Evolutionary conservation across 805 yeast genomes (phyloP), one percentile per base, ranked within the genome.

Genomic region (Kazachstania martiniae): DNA sequence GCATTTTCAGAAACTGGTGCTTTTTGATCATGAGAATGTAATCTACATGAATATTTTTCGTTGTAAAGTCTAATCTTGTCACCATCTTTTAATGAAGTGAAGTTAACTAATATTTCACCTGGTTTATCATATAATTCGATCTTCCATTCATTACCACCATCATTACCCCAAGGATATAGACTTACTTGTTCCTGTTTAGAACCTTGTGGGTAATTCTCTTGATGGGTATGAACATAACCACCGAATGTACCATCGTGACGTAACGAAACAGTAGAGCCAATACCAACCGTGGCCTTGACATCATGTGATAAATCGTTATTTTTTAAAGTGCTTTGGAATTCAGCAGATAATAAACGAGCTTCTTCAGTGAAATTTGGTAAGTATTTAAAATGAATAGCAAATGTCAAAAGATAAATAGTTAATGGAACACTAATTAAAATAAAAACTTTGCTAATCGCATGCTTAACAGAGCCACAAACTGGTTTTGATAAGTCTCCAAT

Each of bases 1-100:
- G 53, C 43, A 32, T 58, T 58, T 51, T 73, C 79, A 38, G 78
- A 63, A 15, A 80, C 84, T n/a, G 89, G 83, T 17, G 89, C 76
- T 58, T 82, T 78, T 44, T 79, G 78, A 51, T 82, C 91, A 53
- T 82, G 94, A n/a, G 91, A 76, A 58, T 82, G 94, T 51, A 82
- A 66, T 65, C 91, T 72, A n/a, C n/a, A n/a, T 53, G 80, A 61
- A 29, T 66, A 63, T 17, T 84, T 68, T 32, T 53, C 47, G 12
- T 61, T 91, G 41, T 53, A 59, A 48, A 82, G 65, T 63, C 86
- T 70, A 45, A 82, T 71, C 56, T 78, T 79, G 41, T 76, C 74
- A 37, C 84, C 84, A 51, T 80, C 75, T 5, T 63, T 61, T 39
- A 82, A 63, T 30, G 77, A 78, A 36, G 67, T 70, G 49, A 81